Base-by-base conservation (phyloP, 2,329 filamentous ascomycete species). In the Sporothrix brasiliensis region DNA sequence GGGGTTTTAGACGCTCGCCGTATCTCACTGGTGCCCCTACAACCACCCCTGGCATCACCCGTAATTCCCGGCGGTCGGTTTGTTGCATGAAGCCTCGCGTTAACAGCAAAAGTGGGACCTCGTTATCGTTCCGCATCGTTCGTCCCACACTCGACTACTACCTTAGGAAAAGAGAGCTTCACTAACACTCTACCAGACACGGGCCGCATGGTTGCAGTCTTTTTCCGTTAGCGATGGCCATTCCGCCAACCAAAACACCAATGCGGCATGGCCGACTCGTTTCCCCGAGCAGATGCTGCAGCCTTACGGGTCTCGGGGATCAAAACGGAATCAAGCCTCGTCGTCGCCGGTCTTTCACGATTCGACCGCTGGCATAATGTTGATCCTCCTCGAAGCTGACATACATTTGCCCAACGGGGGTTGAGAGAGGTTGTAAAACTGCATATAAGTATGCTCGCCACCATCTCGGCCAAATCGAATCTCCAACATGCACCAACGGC, bases 31-130 rank as follows among this genome's bases (percentile, higher is more conserved):
- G 7, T 27, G 10, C 58, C 58, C 58, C 34, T 60, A 19, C 5
- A 60, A 41, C 4, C 30, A 7, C 34, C 30, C 30, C 2, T 63
- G 41, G 44, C 27, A 63, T 61, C 56, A 14, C 60, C 60, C 30
- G 58, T 47, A 63, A 63, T 63, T 39, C 60, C 60, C 60, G 60
- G 30, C 60, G 56, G 34, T 10, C 19, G 34, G 24, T 61, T 41
- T 13, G 56, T 10, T 58, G 54, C 30, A 58, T 47, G 13, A 47
- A 13, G 44, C 10, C 44, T 34, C 44, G 44, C 44, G 53, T 13
- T 14, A 7, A 16, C 27, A 30, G 24, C 6, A 30, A 56, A 19
- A 56, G 56, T 61, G 56, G 56, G 56, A 34, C 56, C 4, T 61
- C 56, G 56, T 44, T 61, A 34, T 61, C 56, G 56, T 44, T 19